Conservation (phyloP, 257 asterid species). For the Salvia miltiorrhiza region DNA sequence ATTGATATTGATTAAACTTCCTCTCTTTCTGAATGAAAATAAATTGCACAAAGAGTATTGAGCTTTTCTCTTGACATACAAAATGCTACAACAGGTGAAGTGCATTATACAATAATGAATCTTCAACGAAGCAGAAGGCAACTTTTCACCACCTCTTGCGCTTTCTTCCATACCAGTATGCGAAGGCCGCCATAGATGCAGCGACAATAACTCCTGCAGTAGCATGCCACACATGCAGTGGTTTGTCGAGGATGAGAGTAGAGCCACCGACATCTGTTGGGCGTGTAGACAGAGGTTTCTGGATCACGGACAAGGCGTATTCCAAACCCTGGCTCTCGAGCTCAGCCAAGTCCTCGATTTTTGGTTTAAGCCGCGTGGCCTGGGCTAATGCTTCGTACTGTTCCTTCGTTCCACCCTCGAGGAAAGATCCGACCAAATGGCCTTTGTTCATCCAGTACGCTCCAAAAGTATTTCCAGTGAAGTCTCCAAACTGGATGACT, state of each 20-base stretch:
- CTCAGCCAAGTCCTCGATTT: slow-evolving; percentile 47
- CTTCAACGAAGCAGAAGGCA: background rate
- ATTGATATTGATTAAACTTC: background rate
- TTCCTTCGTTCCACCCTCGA: slow-evolving; percentile 88
- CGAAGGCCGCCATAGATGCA: slow-evolving; percentile 75
- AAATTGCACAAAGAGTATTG: slow-evolving; percentile 11
- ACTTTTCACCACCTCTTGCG: slow-evolving; percentile 63
- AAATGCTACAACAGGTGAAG: slow-evolving; percentile 31
- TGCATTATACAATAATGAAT: slow-evolving; percentile 20
- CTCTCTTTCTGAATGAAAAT: background rate
- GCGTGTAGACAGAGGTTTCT: slow-evolving; percentile 17
- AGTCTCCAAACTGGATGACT: slow-evolving; percentile 73
- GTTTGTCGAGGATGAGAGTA: slow-evolving; percentile 35
- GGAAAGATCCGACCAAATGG: slow-evolving; percentile 69
- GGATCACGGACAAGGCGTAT: slow-evolving; percentile 46
- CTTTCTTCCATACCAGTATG: slow-evolving; percentile 79
- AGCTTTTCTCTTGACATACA: slow-evolving; percentile 5
- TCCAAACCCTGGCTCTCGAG: slow-evolving; percentile 63
- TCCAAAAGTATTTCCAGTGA: slow-evolving; percentile 46
- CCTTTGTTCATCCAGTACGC: slow-evolving; percentile 82
- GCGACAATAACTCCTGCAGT: slow-evolving; percentile 74
- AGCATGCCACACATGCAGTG: slow-evolving; percentile 64
- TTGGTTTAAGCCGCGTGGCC: slow-evolving; percentile 57
- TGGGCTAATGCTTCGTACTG: slow-evolving; percentile 68
- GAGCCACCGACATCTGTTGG: slow-evolving; percentile 16